Percentiles rank a stretch among this genome's conserved stretches.
phyloP scores from a whole-genome alignment of 768 basidiomycete species.

The Phaeolepiota aurea region DNA sequence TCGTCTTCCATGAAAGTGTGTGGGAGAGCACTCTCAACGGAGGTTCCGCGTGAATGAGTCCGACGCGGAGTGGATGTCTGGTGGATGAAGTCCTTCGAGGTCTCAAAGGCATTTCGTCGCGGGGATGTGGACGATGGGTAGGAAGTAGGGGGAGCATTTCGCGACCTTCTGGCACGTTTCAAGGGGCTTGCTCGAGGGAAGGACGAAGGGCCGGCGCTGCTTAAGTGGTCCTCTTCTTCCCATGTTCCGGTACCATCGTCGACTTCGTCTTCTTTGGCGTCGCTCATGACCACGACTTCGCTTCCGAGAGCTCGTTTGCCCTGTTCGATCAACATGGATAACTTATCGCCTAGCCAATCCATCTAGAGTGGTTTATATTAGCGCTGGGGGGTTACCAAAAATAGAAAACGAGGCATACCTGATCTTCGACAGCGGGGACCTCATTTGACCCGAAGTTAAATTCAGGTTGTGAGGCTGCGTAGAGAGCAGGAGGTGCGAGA shows the following conservation, averaged over 20 bases:
- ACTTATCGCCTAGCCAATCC: conserved; percentile 75
- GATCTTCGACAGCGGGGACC: conserved; percentile 25
- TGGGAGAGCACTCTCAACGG: conserved; percentile 3
- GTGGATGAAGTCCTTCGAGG: background rate
- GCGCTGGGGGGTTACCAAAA: background rate
- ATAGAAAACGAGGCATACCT: conserved; percentile 21
- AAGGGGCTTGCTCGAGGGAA: conserved; percentile 18
- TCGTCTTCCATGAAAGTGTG: conserved; percentile 34
- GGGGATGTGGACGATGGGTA: background rate
- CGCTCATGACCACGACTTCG: conserved; percentile 77
- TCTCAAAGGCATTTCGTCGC: conserved; percentile 2
- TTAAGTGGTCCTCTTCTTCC: conserved; percentile 51
- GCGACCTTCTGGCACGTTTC: conserved; percentile 13
- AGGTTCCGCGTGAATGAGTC: conserved; percentile 12
- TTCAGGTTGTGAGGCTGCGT: conserved; percentile 25
- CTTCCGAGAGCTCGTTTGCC: conserved; percentile 68
- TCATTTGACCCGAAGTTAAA: conserved; percentile 33
- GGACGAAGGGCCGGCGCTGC: conserved; percentile 12
- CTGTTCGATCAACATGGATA: conserved; percentile 65
- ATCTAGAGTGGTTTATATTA: conserved; percentile 35
- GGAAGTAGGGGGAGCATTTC: conserved; percentile 10
- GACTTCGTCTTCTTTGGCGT: conserved; percentile 63
- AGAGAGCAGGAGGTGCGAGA: conserved; percentile 2
- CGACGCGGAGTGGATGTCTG: conserved; percentile 4
- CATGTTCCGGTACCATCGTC: conserved; percentile 72